Evolutionary conservation across 768 basidiomycete genomes (phyloP).

Genomic region (Suillus weaverae): DNA sequence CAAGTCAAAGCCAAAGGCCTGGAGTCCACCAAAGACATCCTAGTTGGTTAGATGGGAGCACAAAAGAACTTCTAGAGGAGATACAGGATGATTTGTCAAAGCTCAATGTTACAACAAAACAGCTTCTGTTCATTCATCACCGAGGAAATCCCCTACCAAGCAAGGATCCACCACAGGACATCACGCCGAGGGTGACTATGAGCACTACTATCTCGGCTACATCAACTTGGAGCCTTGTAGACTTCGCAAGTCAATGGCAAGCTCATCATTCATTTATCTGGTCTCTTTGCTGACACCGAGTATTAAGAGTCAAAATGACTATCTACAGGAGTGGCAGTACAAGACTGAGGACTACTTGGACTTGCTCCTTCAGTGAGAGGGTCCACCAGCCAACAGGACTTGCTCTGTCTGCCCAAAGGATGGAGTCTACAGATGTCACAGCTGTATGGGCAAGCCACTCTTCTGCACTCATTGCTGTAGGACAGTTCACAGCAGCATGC

Average conservation of each 20-base stretch:
- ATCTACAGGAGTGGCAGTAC: neutral
- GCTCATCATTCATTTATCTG: neutral
- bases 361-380: neutral
- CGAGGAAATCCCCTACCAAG: neutral
- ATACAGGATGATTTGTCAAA: neutral
- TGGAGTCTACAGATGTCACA: neutral
- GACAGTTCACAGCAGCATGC: neutral
- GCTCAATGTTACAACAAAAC: neutral
- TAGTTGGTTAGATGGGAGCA: neutral
- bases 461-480: constrained; percentile 1
- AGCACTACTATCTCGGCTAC: neutral
- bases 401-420: neutral
- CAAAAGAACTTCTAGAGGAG: neutral
- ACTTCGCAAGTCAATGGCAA: neutral
- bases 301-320: constrained; percentile 9
- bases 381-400: neutral
- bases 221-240: neutral
- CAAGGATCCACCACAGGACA: neutral
- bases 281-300: neutral
- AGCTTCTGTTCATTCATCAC: neutral
- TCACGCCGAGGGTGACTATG: neutral
- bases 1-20: neutral
- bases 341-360: neutral
- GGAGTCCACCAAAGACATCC: neutral
- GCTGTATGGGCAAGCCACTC: neutral